A percentile compares a stretch with the other conserved stretches of the same genome.
Evolutionary conservation across 2,329 filamentous ascomycete genomes (phyloP).

Genomic region (Hypoxylon rubiginosum): DNA sequence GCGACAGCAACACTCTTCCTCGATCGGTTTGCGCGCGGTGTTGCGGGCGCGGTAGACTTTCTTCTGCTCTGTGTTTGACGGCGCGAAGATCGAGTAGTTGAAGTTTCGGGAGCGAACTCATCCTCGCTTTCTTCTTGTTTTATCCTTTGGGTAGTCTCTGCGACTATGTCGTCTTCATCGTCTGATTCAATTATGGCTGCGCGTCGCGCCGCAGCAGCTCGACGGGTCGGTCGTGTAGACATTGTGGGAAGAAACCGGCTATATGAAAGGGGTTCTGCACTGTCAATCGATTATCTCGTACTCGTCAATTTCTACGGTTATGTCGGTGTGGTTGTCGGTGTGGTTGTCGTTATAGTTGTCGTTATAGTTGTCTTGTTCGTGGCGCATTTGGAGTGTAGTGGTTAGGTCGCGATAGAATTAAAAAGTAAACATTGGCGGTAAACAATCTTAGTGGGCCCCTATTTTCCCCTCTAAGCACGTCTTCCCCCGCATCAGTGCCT

Average conservation of each 20-base stretch:
- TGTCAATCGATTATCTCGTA: not conserved
- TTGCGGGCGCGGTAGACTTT: conserved; percentile 55
- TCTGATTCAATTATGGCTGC: conserved; percentile 84
- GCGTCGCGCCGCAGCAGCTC: conserved; percentile 70
- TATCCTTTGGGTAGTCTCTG: conserved; percentile 64
- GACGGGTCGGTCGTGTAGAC: conserved; percentile 57
- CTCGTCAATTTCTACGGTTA: not conserved
- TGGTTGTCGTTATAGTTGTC: conserved; percentile 3
- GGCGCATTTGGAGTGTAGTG: not conserved
- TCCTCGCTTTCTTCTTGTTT: conserved; percentile 76
- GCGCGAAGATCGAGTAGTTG: conserved; percentile 62
- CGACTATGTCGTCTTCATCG: conserved; percentile 75
- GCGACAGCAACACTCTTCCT: conserved; percentile 55
- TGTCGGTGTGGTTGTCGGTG: not conserved
- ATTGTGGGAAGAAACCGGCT: conserved; percentile 38
- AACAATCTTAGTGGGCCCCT: not conserved
- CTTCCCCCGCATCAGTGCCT: not conserved
- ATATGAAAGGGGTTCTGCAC: not conserved
- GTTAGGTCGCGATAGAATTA: not conserved
- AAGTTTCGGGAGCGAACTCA: conserved; percentile 82
- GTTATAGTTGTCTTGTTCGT: not conserved
- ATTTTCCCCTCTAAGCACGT: not conserved
- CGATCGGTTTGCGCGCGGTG: conserved; percentile 53
- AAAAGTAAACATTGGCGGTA: not conserved
- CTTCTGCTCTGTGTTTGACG: conserved; percentile 61